Conservation (phyloP, 352 stramenopile species). For the Phytophthora ramorum region DNA sequence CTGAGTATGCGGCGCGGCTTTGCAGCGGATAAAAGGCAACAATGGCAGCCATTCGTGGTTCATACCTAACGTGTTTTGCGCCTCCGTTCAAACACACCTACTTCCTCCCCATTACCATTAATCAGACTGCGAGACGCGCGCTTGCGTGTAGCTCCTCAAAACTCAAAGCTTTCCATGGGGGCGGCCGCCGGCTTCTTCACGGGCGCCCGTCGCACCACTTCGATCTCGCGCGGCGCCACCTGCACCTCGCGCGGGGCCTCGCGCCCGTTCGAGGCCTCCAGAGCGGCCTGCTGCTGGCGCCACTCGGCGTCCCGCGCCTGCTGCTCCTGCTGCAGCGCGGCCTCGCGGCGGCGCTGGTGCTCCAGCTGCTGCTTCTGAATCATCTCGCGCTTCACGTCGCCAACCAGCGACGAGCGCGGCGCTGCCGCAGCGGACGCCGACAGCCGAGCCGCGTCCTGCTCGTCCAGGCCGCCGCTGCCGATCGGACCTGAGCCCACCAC, state of each 20-base stretch:
- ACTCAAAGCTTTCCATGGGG: constrained; percentile 50
- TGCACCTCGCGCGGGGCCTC: constrained; percentile 39
- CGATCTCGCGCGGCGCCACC: constrained; percentile 46
- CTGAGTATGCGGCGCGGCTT: constrained; percentile 7
- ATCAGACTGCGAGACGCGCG: constrained; percentile 18
- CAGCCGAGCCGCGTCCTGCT: constrained; percentile 3
- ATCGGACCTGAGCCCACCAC: constrained; percentile 19
- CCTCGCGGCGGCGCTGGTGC: constrained; percentile 70
- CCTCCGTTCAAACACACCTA: constrained; percentile 36
- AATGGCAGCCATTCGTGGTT: constrained; percentile 8
- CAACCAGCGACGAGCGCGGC: constrained; percentile 66
- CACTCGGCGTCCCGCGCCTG: constrained; percentile 21
- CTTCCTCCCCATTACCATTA: constrained; percentile 27
- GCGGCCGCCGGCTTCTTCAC: constrained; percentile 35
- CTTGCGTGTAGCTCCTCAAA: constrained; percentile 38
- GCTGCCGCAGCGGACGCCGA: constrained; percentile 13
- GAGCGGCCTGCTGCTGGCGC: constrained; percentile 42
- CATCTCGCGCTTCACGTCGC: constrained; percentile 71
- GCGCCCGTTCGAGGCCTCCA: constrained; percentile 31
- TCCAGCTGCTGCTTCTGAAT: constrained; percentile 70
- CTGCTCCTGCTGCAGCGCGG: constrained; percentile 63
- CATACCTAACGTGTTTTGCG: constrained; percentile 25
- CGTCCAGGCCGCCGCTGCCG: constrained; percentile 9
- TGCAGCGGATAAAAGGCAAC: constrained; percentile 10
- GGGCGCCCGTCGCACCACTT: constrained; percentile 48